phyloP scores from a whole-genome alignment of 1,139 yeast species.

The Saccharomyces pastorianus region DNA sequence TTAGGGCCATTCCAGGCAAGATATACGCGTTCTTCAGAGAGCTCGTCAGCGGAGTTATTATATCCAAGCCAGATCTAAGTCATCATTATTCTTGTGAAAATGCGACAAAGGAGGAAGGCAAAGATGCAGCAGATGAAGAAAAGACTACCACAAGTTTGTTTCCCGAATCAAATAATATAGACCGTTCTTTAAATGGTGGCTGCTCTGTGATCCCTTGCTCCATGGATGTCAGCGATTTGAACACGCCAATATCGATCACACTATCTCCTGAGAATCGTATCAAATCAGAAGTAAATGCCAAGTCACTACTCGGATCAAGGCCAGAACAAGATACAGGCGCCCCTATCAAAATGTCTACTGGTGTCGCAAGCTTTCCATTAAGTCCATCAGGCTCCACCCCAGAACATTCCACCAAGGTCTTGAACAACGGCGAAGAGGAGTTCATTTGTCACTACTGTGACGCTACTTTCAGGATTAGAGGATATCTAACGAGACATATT shows the following conservation, averaged over 20 bases:
- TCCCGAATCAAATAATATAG: background rate
- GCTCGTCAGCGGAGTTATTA: background rate
- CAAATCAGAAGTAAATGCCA: background rate
- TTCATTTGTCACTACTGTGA: constrained; percentile 60
- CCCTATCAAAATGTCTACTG: background rate
- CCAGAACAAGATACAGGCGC: background rate
- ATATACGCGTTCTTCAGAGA: background rate
- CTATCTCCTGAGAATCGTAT: background rate
- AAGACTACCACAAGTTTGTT: background rate
- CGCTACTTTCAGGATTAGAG: constrained; percentile 74
- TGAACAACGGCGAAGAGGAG: background rate
- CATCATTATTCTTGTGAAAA: background rate
- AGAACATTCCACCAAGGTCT: background rate
- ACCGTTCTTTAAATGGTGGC: background rate
- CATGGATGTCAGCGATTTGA: background rate
- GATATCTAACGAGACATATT: constrained; percentile 85
- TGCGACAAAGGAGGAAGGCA: background rate
- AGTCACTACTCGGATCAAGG: background rate
- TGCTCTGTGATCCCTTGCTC: background rate
- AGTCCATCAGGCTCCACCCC: background rate
- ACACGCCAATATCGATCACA: background rate
- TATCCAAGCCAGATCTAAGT: background rate
- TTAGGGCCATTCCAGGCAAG: background rate
- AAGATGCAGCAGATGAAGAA: background rate
- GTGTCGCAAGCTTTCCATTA: background rate